A percentile compares a stretch with the other conserved stretches of the same genome.
Evolutionary conservation across 345 rosid species (phyloP).

Genomic region (Moringa oleifera): DNA sequence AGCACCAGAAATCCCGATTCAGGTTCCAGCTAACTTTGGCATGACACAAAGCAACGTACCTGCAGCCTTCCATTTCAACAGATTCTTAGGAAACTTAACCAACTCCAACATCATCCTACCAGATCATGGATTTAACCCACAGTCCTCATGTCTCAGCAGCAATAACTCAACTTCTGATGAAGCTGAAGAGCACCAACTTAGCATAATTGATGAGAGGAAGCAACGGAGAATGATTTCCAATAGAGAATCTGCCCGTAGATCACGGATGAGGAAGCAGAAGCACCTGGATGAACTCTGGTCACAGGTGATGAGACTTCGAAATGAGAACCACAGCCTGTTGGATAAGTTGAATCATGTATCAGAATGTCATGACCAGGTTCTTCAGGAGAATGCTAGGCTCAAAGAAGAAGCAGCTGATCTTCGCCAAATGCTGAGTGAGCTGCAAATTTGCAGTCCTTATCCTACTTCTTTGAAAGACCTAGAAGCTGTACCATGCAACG

Average conservation of each 20-base stretch:
- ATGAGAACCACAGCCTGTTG: constrained; percentile 61
- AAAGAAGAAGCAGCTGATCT: constrained; percentile 80
- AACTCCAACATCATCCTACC: constrained; percentile 33
- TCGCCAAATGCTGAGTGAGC: constrained; percentile 54
- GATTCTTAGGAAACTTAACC: constrained; percentile 30
- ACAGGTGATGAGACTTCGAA: constrained; percentile 67
- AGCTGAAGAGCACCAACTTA: constrained; percentile 55
- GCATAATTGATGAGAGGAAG: constrained; percentile 78
- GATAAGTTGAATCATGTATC: constrained; percentile 65
- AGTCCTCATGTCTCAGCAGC: constrained; percentile 53
- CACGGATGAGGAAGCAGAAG: constrained; percentile 93
- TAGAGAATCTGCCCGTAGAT: constrained; percentile 93
- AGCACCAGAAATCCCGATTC: constrained; percentile 30
- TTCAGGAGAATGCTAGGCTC: constrained; percentile 72
- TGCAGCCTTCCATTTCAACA: constrained; percentile 40
- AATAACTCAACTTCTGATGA: constrained; percentile 84
- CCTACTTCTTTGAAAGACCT: constrained; percentile 41
- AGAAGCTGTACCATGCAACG: constrained; percentile 45
- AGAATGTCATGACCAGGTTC: constrained; percentile 50
- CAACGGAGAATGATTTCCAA: constrained; percentile 92
- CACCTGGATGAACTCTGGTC: constrained; percentile 96
- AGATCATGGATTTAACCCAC: constrained; percentile 29
- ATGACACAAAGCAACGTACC: constrained; percentile 23
- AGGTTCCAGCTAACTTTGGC: constrained; percentile 30
- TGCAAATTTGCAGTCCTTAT: constrained; percentile 45